These are phyloP conservation scores for Saposhnikovia divaricata DNA, from an alignment of 129 eudicot species.

Conservation along the genomic window DNA sequence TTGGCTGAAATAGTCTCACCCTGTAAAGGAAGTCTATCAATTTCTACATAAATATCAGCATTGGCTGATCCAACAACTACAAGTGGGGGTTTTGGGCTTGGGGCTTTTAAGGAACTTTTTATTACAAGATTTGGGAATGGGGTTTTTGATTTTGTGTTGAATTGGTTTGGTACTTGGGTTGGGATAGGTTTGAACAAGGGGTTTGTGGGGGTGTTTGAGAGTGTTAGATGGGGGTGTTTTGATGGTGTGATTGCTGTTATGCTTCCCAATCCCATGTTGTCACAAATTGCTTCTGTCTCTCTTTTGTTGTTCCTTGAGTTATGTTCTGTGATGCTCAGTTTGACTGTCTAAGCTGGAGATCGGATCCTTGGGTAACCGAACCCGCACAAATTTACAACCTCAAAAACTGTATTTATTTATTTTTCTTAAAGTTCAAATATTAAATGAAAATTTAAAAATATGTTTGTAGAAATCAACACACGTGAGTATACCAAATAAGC, in stretches of 20 bases:
- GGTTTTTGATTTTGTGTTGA: constrained; percentile 10
- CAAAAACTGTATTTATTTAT: too few species aligned
- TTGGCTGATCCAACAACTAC: constrained; percentile 98
- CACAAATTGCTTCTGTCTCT: background rate
- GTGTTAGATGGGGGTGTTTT: constrained; percentile 26
- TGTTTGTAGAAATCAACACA: too few species aligned
- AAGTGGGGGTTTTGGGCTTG: constrained; percentile 37
- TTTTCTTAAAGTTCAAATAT: too few species aligned
- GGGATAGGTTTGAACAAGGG: background rate
- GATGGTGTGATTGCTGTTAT: constrained; percentile 44
- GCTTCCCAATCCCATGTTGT: constrained; percentile 18
- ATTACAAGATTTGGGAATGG: constrained; percentile 24
- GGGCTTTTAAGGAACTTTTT: constrained; percentile 26
- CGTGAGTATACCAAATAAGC: too few species aligned
- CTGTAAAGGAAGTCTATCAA: constrained; percentile 60
- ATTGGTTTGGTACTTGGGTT: constrained; percentile 12
- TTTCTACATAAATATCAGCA: constrained; percentile 86
- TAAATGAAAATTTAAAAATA: too few species aligned
- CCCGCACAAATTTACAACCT: too few species aligned
- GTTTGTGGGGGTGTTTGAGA: constrained; percentile 9
- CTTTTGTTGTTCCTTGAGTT: too few species aligned
- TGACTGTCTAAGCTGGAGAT: background rate
- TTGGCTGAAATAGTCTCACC: constrained; percentile 84
- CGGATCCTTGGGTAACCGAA: background rate
- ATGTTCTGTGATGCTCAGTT: too few species aligned